Conservation (phyloP, 148 eudicot genomes). For the Diospyros kaki region DNA sequence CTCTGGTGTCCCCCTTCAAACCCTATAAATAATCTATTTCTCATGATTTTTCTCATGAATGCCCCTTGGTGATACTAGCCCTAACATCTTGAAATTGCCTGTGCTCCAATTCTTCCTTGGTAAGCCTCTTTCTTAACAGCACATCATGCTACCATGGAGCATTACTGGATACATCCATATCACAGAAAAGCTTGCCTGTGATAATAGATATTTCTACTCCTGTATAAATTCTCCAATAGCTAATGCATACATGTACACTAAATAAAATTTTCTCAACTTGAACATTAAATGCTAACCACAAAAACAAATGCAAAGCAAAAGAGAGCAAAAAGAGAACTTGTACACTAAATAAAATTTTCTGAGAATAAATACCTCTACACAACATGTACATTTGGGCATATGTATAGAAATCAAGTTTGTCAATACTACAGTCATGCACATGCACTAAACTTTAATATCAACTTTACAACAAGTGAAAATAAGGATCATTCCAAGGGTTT, state of each 20-base stretch:
- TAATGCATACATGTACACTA: not conserved
- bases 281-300: too few species aligned
- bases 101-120: not conserved
- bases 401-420: not conserved
- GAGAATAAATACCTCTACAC: too few species aligned
- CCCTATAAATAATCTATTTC: not conserved
- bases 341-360: too few species aligned
- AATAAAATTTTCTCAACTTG: not conserved
- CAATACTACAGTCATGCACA: not conserved
- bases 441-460: not conserved
- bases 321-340: too few species aligned
- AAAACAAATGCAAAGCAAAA: too few species aligned
- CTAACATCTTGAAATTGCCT: not conserved
- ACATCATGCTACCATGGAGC: not conserved
- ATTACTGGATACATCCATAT: not conserved
- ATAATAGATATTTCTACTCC: not conserved
- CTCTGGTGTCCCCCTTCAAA: not conserved
- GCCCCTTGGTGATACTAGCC: not conserved
- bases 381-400: too few species aligned
- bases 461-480: not conserved
- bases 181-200: not conserved
- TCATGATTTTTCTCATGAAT: not conserved
- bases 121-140: too few species aligned
- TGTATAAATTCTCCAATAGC: not conserved
- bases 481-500: not conserved